Conservation (phyloP, 495 filamentous ascomycete genomes). For the Annulohypoxylon nitens region DNA sequence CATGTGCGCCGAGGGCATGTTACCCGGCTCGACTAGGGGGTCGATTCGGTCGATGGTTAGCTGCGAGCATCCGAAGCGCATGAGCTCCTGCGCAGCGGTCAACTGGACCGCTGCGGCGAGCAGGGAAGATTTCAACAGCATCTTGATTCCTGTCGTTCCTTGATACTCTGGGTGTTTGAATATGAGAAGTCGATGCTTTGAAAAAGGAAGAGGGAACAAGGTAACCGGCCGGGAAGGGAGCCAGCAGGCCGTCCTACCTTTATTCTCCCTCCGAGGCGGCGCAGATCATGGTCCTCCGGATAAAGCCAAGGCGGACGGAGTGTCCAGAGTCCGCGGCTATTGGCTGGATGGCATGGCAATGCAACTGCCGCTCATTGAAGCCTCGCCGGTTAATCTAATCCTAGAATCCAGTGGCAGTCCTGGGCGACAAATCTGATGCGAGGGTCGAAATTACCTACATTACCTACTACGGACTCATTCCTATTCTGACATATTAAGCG, state of each 20-base stretch:
- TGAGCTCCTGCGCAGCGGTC: constrained; percentile 59
- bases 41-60: constrained; percentile 60
- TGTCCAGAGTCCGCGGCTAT: constrained; percentile 22
- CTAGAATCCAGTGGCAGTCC: constrained; percentile 27
- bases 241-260: constrained; percentile 30
- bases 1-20: constrained; percentile 55
- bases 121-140: constrained; percentile 49
- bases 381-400: constrained; percentile 46
- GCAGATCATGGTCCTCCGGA: constrained; percentile 39
- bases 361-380: constrained; percentile 45
- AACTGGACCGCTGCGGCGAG: constrained; percentile 47
- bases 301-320: constrained; percentile 46
- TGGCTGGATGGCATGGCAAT: constrained; percentile 24
- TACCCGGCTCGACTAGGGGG: constrained; percentile 59
- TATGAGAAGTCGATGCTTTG: constrained; percentile 11
- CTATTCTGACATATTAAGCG: constrained; percentile 48
- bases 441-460: constrained; percentile 44
- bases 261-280: constrained; percentile 40
- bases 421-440: constrained; percentile 41
- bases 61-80: constrained; percentile 62
- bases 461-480: constrained; percentile 36
- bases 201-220: constrained; percentile 19
- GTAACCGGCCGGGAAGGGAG: constrained; percentile 20
- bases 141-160: constrained; percentile 19
- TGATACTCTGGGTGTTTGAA: not conserved